Conservation (phyloP, 805 yeast genomes). For the Candida maris region DNA sequence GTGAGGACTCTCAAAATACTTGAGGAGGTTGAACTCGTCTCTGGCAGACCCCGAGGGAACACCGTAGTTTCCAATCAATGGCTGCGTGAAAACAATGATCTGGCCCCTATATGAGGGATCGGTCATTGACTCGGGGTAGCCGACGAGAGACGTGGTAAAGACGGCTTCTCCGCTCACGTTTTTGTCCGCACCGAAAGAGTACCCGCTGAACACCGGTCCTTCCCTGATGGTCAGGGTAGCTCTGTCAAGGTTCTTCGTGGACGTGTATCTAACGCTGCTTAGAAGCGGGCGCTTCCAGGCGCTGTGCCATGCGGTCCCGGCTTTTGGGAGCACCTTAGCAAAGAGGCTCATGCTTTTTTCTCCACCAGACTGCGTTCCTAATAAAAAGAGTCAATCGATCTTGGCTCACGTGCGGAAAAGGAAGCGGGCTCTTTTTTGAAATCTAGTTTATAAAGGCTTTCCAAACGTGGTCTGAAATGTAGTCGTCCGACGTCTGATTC, state of each 20-base stretch:
- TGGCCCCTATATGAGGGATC: constrained; percentile 98
- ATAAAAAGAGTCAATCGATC: no score
- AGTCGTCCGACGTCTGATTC: constrained; percentile 42
- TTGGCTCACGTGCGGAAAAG: no score
- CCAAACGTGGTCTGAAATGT: constrained; percentile 51
- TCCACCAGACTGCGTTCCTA: no score
- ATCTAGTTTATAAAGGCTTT: constrained; percentile 30
- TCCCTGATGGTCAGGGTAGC: constrained; percentile 89
- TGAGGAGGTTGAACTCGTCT: constrained; percentile 81
- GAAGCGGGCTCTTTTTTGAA: no score
- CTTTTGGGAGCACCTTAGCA: neutral
- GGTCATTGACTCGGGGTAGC: constrained; percentile 98
- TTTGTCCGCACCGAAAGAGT: constrained; percentile 92
- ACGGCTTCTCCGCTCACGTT: constrained; percentile 96
- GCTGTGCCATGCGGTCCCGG: neutral
- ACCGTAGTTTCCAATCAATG: constrained; percentile 96
- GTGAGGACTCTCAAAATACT: constrained; percentile 86
- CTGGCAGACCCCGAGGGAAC: constrained; percentile 82
- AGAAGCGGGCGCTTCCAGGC: neutral
- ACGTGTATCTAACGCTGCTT: constrained; percentile 20
- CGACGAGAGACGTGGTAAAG: constrained; percentile 95
- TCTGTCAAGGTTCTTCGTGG: constrained; percentile 50
- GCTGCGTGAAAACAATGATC: constrained; percentile 94
- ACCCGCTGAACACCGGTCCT: constrained; percentile 91
- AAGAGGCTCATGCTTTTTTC: neutral